These are phyloP conservation scores for Phytophthora pistaciae DNA, from an alignment of 352 stramenopile genomes.

Conservation along the genomic window DNA sequence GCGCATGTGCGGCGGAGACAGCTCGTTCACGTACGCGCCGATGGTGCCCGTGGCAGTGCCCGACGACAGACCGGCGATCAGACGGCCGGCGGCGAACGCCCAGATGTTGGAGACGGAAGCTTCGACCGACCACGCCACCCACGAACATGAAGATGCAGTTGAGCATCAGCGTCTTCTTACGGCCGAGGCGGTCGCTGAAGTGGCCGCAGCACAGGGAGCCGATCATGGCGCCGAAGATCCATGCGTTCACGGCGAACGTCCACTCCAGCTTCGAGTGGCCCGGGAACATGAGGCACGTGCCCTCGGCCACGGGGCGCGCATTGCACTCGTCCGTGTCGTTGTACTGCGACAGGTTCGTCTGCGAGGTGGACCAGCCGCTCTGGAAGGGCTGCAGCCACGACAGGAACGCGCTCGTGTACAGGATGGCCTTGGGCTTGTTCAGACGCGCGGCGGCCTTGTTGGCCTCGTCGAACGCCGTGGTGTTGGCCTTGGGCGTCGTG, in stretches of 20 bases:
- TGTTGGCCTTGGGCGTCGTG: constrained; percentile 6
- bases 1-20: constrained; percentile 15
- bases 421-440: constrained; percentile 19
- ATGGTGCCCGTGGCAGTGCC: constrained; percentile 3
- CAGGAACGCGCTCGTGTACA: constrained; percentile 32
- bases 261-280: too few relatives aligned
- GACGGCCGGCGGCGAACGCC: too few relatives aligned
- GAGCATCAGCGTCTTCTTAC: constrained; percentile 25
- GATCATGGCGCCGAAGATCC: constrained; percentile 26
- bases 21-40: constrained; percentile 26
- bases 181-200: constrained; percentile 39
- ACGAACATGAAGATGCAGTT: constrained; percentile 13
- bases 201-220: constrained; percentile 41
- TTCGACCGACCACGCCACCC: too few relatives aligned
- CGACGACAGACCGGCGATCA: too few relatives aligned
- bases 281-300: constrained; percentile 10
- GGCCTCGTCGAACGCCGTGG: constrained; percentile 18
- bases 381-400: constrained; percentile 51
- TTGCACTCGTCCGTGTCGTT: constrained; percentile 5
- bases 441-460: constrained; percentile 19
- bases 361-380: constrained; percentile 49
- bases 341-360: constrained; percentile 16
- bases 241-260: constrained; percentile 24
- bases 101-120: too few relatives aligned
- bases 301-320: constrained; percentile 19